Conservation (phyloP, 345 rosid genomes). For the Hypericum perforatum region DNA sequence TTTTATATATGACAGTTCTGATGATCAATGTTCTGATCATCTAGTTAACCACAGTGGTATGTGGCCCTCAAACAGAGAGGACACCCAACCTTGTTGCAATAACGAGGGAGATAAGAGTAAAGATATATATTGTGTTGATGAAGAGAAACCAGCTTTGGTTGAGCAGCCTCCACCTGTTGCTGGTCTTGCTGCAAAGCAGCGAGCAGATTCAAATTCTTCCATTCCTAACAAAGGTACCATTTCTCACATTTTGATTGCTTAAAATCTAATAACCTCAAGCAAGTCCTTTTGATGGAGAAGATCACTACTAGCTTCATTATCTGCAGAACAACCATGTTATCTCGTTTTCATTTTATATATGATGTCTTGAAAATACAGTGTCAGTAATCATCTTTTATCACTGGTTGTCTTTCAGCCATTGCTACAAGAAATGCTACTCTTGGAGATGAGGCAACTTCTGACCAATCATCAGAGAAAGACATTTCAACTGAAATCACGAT, state of each 20-base stretch:
- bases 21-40: conserved; percentile 22
- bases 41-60: conserved; percentile 15
- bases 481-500: conserved; percentile 10
- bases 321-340: no score
- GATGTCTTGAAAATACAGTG: no score
- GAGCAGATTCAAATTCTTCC: no score
- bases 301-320: no score
- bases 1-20: conserved; percentile 45
- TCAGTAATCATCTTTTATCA: no score
- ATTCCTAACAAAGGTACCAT: no score
- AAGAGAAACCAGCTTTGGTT: no score
- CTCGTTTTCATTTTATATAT: no score
- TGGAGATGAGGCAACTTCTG: conserved; percentile 11
- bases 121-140: conserved; percentile 7
- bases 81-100: conserved; percentile 20
- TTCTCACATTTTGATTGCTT: no score
- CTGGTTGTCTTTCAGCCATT: conserved; percentile 4
- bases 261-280: no score
- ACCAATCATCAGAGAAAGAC: conserved; percentile 13
- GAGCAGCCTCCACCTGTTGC: background rate
- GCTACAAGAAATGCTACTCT: conserved; percentile 10
- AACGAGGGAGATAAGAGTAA: conserved; percentile 15
- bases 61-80: conserved; percentile 15
- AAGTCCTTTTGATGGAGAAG: no score
- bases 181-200: no score